These are phyloP conservation scores for Syzygium grande DNA, from an alignment of 345 rosid genomes.

Conservation along the genomic window DNA sequence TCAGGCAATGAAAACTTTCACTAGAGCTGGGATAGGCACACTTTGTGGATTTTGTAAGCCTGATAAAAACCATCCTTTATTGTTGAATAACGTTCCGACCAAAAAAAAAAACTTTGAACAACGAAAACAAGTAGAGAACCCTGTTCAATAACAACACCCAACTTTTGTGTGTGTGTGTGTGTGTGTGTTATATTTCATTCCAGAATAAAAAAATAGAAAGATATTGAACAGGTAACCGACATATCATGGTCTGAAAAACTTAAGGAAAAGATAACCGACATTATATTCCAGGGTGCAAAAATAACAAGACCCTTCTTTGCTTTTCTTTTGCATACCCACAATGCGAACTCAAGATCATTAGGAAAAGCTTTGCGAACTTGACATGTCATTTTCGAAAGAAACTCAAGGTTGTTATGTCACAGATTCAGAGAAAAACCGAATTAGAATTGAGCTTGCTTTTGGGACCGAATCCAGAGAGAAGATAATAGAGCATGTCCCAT, in stretches of 20 bases:
- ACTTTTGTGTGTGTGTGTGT: background rate
- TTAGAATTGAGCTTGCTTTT: background rate
- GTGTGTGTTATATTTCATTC: background rate
- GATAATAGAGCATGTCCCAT: background rate
- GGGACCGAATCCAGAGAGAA: background rate
- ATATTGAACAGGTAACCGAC: background rate
- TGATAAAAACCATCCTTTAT: background rate
- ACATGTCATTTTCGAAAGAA: background rate
- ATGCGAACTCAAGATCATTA: background rate
- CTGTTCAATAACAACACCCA: background rate
- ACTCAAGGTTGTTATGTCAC: background rate
- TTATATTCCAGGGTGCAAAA: background rate
- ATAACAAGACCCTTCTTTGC: background rate
- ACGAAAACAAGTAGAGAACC: background rate
- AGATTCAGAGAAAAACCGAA: background rate
- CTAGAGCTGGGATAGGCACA: background rate
- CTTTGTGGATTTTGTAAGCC: background rate
- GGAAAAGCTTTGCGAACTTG: background rate
- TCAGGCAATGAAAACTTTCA: background rate
- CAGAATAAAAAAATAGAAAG: background rate
- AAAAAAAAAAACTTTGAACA: background rate
- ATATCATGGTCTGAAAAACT: background rate
- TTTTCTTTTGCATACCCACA: background rate
- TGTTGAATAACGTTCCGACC: background rate
- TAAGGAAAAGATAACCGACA: background rate